phyloP scores from a whole-genome alignment of 2,329 filamentous ascomycete species.

The Cercospora canescens region DNA sequence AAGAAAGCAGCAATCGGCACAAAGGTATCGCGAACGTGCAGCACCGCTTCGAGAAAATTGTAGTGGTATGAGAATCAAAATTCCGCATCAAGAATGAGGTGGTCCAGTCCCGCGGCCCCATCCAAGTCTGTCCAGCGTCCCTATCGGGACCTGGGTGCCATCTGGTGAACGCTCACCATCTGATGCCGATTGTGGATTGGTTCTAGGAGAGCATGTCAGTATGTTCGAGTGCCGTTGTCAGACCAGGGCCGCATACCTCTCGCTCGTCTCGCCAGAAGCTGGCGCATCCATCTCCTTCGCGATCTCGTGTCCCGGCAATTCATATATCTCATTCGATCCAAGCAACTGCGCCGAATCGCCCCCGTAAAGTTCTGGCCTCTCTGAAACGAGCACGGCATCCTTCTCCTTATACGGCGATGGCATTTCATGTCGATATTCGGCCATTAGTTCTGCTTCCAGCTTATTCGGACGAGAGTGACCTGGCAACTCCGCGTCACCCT shows the following conservation, averaged over 20 bases:
- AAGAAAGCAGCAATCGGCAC: no score
- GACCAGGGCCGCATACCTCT: neutral
- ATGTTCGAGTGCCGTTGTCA: neutral
- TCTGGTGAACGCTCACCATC: neutral
- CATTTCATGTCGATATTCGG: neutral
- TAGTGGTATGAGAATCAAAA: no score
- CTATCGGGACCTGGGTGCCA: neutral
- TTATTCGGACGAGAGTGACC: neutral
- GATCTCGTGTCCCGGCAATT: neutral
- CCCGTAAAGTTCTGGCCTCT: neutral
- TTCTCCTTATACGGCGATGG: neutral
- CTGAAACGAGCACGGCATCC: neutral
- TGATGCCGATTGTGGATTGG: neutral
- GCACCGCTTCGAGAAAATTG: no score
- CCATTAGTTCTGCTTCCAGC: neutral
- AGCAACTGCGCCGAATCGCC: neutral
- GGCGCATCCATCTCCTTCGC: conserved; percentile 3
- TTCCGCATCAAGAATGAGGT: neutral
- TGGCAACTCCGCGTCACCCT: neutral
- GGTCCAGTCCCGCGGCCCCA: neutral
- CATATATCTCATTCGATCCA: neutral
- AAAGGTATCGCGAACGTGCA: no score
- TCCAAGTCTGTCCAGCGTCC: neutral
- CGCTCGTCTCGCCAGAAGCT: neutral
- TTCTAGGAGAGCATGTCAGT: neutral